These are phyloP conservation scores for Emericellopsis terricola DNA, from an alignment of 495 filamentous ascomycete species.

Conservation along the genomic window DNA sequence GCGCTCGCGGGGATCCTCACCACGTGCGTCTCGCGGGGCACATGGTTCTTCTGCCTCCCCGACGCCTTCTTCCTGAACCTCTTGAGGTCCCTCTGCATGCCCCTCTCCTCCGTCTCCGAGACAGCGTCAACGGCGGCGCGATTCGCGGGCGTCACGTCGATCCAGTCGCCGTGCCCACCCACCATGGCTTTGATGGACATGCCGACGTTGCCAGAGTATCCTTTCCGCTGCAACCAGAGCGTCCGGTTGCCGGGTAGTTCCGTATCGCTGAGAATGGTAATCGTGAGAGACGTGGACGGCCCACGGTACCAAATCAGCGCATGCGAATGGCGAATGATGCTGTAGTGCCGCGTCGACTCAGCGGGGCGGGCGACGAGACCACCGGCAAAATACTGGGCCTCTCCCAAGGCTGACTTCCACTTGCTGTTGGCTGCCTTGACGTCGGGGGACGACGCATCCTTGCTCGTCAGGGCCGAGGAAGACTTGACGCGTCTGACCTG, in stretches of 20 bases:
- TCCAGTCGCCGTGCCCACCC: constrained; percentile 35
- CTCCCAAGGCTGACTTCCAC: constrained; percentile 30
- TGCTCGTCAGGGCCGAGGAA: too few relatives aligned
- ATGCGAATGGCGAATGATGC: constrained; percentile 46
- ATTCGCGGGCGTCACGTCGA: constrained; percentile 42
- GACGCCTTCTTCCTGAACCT: constrained; percentile 34
- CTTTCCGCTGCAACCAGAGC: constrained; percentile 47
- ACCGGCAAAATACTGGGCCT: constrained; percentile 42
- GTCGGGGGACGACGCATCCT: too few relatives aligned
- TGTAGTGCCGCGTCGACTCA: constrained; percentile 47
- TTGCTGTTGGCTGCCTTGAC: constrained; percentile 1
- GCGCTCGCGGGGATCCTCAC: constrained; percentile 42
- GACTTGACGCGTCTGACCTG: too few relatives aligned
- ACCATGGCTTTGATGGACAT: constrained; percentile 45
- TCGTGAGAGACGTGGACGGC: constrained; percentile 37
- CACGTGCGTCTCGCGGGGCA: constrained; percentile 39
- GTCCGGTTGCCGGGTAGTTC: constrained; percentile 38
- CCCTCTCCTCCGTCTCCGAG: constrained; percentile 28
- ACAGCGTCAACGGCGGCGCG: constrained; percentile 11
- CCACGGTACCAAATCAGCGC: constrained; percentile 46
- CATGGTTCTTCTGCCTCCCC: constrained; percentile 25
- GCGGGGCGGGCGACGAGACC: constrained; percentile 43
- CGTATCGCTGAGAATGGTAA: constrained; percentile 41
- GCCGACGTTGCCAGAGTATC: constrained; percentile 48
- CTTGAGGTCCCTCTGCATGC: constrained; percentile 48